phyloP scores from a whole-genome alignment of 1,284 basidiomycete species.

The Lentinus polychrous region DNA sequence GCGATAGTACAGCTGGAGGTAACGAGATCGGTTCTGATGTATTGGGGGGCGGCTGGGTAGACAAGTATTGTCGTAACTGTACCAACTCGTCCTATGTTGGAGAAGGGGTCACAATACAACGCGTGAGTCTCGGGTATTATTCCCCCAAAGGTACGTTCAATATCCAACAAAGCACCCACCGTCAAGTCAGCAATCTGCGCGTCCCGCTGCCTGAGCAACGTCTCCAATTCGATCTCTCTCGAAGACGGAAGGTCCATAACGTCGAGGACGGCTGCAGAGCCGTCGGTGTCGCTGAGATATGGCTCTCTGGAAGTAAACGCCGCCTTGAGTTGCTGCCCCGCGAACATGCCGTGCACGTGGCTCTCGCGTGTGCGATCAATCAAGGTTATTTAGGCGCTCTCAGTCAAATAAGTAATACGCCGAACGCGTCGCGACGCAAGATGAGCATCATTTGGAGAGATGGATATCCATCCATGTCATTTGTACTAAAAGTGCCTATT shows the following conservation, averaged over 20 bases:
- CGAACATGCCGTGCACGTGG: conserved; percentile 21
- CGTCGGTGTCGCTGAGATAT: conserved; percentile 17
- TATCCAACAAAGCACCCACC: conserved; percentile 35
- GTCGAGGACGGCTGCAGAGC: conserved; percentile 10
- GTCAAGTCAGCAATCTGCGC: conserved; percentile 60
- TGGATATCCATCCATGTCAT: no score
- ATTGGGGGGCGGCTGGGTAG: conserved; percentile 49
- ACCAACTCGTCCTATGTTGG: conserved; percentile 58
- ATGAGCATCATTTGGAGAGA: no score
- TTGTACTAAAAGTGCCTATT: no score
- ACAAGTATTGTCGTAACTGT: conserved; percentile 55
- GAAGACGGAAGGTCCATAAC: conserved; percentile 63
- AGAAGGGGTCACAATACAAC: conserved; percentile 12
- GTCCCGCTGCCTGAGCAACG: conserved; percentile 63
- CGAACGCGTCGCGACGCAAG: no score
- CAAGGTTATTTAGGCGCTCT: not conserved
- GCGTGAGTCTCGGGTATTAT: conserved; percentile 6
- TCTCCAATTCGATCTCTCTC: conserved; percentile 73
- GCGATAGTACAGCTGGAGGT: conserved; percentile 58
- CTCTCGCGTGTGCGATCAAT: conserved; percentile 12
- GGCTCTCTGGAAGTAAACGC: conserved; percentile 18
- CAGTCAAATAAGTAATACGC: no score
- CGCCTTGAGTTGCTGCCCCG: conserved; percentile 19
- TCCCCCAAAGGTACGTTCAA: conserved; percentile 7
- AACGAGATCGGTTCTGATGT: conserved; percentile 55